phyloP scores from a whole-genome alignment of 768 basidiomycete species.

The Paxillus involutus region DNA sequence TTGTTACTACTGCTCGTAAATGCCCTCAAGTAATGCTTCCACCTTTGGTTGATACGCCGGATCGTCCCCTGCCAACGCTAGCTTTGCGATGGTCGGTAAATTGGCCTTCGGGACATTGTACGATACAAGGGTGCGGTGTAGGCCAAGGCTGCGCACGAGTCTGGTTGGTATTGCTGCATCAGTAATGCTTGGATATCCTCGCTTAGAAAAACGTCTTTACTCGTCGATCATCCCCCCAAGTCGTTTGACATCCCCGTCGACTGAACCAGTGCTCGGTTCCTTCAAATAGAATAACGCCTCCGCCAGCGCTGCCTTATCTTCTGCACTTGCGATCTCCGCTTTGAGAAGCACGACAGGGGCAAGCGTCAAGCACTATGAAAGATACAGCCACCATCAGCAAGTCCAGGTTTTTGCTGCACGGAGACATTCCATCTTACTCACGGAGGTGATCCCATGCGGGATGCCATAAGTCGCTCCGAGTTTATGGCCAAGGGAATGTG shows the following conservation, averaged over 20 bases:
- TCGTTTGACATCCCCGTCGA: slow-evolving; percentile 60
- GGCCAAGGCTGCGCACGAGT: slow-evolving; percentile 57
- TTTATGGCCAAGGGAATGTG: slow-evolving; percentile 73
- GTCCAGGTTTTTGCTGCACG: neutral
- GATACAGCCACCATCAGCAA: neutral
- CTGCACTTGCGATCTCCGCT: slow-evolving; percentile 54
- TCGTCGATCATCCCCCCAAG: slow-evolving; percentile 54
- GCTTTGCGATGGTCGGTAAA: slow-evolving; percentile 48
- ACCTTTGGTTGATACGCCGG: slow-evolving; percentile 38
- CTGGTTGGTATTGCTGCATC: slow-evolving; percentile 32
- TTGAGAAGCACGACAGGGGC: slow-evolving; percentile 61
- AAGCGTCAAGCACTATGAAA: slow-evolving; percentile 65
- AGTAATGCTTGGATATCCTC: slow-evolving; percentile 1
- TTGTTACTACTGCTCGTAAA: slow-evolving; percentile 32
- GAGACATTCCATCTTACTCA: slow-evolving; percentile 29
- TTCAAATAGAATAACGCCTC: slow-evolving; percentile 56
- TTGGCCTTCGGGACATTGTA: slow-evolving; percentile 66
- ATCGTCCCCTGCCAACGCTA: slow-evolving; percentile 30
- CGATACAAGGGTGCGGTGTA: slow-evolving; percentile 55
- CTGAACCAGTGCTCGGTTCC: slow-evolving; percentile 58
- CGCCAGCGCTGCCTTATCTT: slow-evolving; percentile 63
- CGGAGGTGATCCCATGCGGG: slow-evolving; percentile 84
- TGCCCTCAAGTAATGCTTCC: slow-evolving; percentile 47
- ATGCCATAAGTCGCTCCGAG: slow-evolving; percentile 73
- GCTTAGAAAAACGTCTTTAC: slow-evolving; percentile 36